These are phyloP conservation scores for Hypholoma sublateritium DNA, from an alignment of 768 basidiomycete species.

Conservation along the genomic window DNA sequence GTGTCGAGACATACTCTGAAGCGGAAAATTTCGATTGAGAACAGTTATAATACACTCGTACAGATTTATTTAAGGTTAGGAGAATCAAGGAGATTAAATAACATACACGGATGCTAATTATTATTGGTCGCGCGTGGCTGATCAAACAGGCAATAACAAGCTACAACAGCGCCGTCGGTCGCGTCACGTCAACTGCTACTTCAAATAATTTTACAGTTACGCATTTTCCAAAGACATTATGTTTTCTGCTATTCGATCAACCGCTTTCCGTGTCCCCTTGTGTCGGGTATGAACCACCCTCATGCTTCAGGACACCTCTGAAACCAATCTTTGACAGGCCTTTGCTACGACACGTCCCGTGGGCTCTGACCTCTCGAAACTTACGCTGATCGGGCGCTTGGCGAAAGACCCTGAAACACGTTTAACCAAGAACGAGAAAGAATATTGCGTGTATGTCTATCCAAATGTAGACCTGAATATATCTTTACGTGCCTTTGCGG, in stretches of 20 bases:
- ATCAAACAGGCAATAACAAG: constrained; percentile 18
- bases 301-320: not conserved
- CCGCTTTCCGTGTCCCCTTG: constrained; percentile 30
- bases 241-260: constrained; percentile 50
- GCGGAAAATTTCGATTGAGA: not conserved
- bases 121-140: constrained; percentile 1
- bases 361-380: constrained; percentile 63
- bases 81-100: not conserved
- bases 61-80: too few relatives aligned
- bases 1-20: constrained; percentile 81
- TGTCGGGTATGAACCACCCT: constrained; percentile 40
- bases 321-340: constrained; percentile 36
- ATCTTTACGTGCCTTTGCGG: not conserved
- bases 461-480: not conserved
- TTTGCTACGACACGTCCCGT: constrained; percentile 64
- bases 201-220: not conserved
- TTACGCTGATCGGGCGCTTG: constrained; percentile 75
- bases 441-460: constrained; percentile 68
- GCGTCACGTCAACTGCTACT: not conserved
- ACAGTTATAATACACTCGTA: too few relatives aligned
- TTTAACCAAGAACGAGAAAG: constrained; percentile 69
- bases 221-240: constrained; percentile 30
- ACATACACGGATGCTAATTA: not conserved
- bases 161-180: not conserved
- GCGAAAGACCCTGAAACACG: constrained; percentile 70